phyloP scores from a whole-genome alignment of 768 basidiomycete species.

The Termitomyces sp. region DNA sequence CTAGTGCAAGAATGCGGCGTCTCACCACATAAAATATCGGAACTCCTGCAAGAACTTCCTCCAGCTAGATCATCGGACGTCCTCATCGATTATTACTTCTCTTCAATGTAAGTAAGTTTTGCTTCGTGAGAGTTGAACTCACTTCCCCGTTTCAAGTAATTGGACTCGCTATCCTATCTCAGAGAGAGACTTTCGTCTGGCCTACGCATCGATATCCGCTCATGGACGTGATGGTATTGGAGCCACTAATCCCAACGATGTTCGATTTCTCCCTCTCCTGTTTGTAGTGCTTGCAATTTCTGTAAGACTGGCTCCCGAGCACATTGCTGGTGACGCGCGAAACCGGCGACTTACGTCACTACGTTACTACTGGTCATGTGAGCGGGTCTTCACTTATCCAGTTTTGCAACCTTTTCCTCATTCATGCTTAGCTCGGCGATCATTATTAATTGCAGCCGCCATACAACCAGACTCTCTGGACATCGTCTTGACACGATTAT shows the following conservation, averaged over 20 bases:
- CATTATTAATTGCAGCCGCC: conserved; percentile 86
- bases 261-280: conserved; percentile 84
- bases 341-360: conserved; percentile 74
- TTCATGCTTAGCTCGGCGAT: conserved; percentile 61
- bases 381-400: conserved; percentile 27
- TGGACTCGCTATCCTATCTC: conserved; percentile 93
- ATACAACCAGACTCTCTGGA: conserved; percentile 92
- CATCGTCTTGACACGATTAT: conserved; percentile 84
- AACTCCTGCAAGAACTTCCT: conserved; percentile 85
- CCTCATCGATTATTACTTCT: conserved; percentile 81
- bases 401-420: neutral
- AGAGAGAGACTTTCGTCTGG: conserved; percentile 72
- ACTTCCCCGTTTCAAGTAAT: conserved; percentile 47
- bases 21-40: conserved; percentile 83
- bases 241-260: conserved; percentile 64
- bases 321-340: conserved; percentile 75
- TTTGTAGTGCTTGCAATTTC: conserved; percentile 91
- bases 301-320: conserved; percentile 80
- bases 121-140: conserved; percentile 9
- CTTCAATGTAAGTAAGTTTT: conserved; percentile 44
- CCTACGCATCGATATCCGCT: conserved; percentile 59
- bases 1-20: conserved; percentile 93
- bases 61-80: conserved; percentile 69
- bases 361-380: conserved; percentile 95
- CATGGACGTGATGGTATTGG: conserved; percentile 58